phyloP scores from a whole-genome alignment of 2,329 filamentous ascomycete genomes.

The Penicillium sp. region DNA sequence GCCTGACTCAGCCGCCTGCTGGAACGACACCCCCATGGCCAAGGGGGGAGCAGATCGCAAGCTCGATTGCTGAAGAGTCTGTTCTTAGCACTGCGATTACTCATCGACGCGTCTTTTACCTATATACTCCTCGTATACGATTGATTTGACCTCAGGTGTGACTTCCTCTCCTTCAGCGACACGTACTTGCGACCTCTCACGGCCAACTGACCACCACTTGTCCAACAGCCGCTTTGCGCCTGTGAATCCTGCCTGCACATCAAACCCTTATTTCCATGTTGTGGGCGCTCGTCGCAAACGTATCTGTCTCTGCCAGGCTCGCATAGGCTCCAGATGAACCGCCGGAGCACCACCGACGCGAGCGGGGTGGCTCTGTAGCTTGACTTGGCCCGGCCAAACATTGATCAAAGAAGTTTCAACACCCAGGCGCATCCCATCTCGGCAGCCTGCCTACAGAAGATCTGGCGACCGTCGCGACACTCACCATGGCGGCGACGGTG shows the following conservation, averaged over 20 bases:
- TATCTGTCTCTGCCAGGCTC: conserved; percentile 6
- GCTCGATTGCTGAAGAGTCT: conserved; percentile 39
- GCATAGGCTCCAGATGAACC: conserved; percentile 31
- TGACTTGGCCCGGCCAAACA: conserved; percentile 34
- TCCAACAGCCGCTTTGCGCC: conserved; percentile 30
- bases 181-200: conserved; percentile 28
- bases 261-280: conserved; percentile 7
- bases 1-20: conserved; percentile 45
- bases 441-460: conserved; percentile 30
- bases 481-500: conserved; percentile 50
- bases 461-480: conserved; percentile 47
- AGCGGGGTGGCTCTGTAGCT: conserved; percentile 40
- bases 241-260: conserved; percentile 9
- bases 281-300: background rate
- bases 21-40: conserved; percentile 45
- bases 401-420: conserved; percentile 17
- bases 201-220: conserved; percentile 26
- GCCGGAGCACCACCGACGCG: conserved; percentile 33
- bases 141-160: conserved; percentile 17
- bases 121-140: conserved; percentile 20
- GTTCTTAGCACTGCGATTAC: conserved; percentile 24
- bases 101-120: conserved; percentile 37
- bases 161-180: conserved; percentile 27
- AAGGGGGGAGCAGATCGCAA: conserved; percentile 42
- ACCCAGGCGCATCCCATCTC: conserved; percentile 17